Evolutionary conservation across 2,329 filamentous ascomycete genomes (phyloP).

Genomic region (Pseudogymnoascus sp.): DNA sequence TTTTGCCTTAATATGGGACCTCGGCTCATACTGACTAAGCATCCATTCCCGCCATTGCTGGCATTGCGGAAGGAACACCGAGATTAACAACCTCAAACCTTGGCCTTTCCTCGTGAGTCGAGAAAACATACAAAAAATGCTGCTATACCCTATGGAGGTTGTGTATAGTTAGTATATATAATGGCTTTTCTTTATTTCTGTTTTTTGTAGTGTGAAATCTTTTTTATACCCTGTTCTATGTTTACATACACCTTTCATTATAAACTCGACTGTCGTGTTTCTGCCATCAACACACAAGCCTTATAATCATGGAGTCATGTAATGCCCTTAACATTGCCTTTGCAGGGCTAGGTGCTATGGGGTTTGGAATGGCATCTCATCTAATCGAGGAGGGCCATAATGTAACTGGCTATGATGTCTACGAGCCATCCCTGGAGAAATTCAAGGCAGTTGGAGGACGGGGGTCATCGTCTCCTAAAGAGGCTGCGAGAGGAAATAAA

Average conservation of each 20-base stretch:
- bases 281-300: not conserved
- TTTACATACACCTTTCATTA: not conserved
- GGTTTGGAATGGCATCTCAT: slow-evolving; percentile 73
- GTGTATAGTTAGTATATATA: not conserved
- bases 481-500: slow-evolving; percentile 51
- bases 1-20: not conserved
- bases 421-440: slow-evolving; percentile 55
- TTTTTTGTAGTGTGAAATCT: not conserved
- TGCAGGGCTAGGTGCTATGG: slow-evolving; percentile 74
- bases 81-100: not conserved
- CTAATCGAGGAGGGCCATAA: slow-evolving; percentile 59
- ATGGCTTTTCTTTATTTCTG: not conserved
- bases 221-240: not conserved
- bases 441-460: slow-evolving; percentile 58
- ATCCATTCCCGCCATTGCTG: not conserved
- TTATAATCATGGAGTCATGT: not conserved
- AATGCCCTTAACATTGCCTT: slow-evolving; percentile 52
- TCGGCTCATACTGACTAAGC: not conserved
- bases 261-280: not conserved
- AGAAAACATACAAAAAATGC: not conserved
- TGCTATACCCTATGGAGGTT: not conserved
- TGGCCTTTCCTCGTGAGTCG: not conserved
- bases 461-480: slow-evolving; percentile 51
- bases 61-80: not conserved
- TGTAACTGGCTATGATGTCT: slow-evolving; percentile 68